Evolutionary conservation across 352 stramenopile genomes (phyloP), one percentile per base, ranked within the genome.

Genomic region (Globisporangium okanoganense): DNA sequence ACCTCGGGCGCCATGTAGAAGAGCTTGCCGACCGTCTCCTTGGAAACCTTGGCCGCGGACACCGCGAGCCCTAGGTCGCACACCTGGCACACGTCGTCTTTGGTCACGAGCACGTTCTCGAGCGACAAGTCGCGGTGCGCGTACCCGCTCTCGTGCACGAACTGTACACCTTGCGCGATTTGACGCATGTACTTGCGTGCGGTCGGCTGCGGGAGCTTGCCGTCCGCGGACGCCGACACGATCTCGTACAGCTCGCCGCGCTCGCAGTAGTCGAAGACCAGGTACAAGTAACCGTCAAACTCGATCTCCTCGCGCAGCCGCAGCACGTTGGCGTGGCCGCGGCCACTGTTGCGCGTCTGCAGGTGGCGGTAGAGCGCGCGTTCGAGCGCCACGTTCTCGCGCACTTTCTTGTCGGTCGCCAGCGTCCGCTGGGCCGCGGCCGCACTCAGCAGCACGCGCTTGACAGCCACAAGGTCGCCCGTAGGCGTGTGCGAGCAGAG

Each of bases 1-100:
- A 92, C 82, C 65, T 94, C 85, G 2, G 85, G 85, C 2, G 82
- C 83, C 81, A 94, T 94, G 72, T 94, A 94, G 61, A 90, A 92
- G 29, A 89, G 75, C 69, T 95, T 95, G 44, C 86, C 86, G 40
- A 92, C 86, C 5, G 81, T 85, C 66, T 88, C 75, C 48, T 70
- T 72, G 29, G 60, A 72, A 10, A 55, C 55, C 25, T 75, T 68
- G 36, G 71, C 72, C 7, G 79, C 83, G 9, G 73, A 72, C 6
- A 78, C 76, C 2, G 79, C 82, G 13, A 94, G 73, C 0, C 85
- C 85, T 43, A 94, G 89, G 80, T 94, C 85, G 66, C 79, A 92
- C 54, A 94, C 78, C 56, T 94, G 76, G 65, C 80, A 91, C 44
- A 78, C 72, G 54, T 91, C 79, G 49, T 86, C 73, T 18, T 81